Evolutionary conservation across 306 rosid species (phyloP), one percentile per base, ranked within the genome.

Genomic region (Malus sieversii): DNA sequence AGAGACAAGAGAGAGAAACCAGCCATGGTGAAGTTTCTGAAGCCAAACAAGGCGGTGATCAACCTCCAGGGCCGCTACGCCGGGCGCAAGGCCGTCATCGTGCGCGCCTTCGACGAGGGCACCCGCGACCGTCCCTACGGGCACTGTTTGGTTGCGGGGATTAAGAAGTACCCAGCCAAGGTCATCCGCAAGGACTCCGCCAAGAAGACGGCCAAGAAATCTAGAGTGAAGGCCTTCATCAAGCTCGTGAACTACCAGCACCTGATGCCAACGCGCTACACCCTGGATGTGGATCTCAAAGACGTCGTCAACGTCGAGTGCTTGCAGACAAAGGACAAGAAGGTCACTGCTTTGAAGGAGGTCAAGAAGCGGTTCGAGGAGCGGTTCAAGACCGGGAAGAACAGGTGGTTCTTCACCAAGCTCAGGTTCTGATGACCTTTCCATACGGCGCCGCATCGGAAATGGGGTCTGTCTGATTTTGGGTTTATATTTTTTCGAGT

Each of bases 371-470:
- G 84, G 33, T 61, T 85, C 10, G 89, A 85, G 82, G 84, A 85
- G 76, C 67, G 88, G 81, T 85, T 85, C 70, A 85, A 85, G 82
- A 82, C 83, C 10, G 88, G 88, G 22, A 85, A 82, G 81, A 85
- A 82, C 84, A 73, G 88, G 82, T 85, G 88, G 82, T 85, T 85
- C 65, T 85, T 85, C 64, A 85, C 88, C 55, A 85, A 85, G 81
- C 88, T 85, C 71, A 79, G 88, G 80, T 85, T 85, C 75, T 85
- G 76, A 73, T 32, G 55, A 11, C 20, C 14, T 1, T 4, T 8
- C 45, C 9, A 3, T n/a, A 44, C 32, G 29, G 29, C 25, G 18
- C 30, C 57, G 20, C 42, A 12, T 4, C 33, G 60, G 40, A 35
- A 45, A 46, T 35, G 52, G 30, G 57, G 55, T 48, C 55, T 42